Evolutionary conservation across 768 basidiomycete genomes (phyloP).

Genomic region (Lactifluus hygrophoroides): DNA sequence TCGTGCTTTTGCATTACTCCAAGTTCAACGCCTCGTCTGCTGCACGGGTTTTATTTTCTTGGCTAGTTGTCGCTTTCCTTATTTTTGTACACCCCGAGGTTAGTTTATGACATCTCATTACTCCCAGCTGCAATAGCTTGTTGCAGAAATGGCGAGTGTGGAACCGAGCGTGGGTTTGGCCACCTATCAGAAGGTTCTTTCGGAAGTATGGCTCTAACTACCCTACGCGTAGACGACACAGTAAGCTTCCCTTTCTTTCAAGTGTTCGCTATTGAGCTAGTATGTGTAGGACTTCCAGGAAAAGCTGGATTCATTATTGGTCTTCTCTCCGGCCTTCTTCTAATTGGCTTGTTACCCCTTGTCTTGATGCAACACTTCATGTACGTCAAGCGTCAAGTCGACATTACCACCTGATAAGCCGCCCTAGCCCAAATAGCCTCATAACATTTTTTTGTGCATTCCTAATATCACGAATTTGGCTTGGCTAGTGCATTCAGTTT

Average conservation of each 20-base stretch:
- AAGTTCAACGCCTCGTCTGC: neutral
- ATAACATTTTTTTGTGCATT: neutral
- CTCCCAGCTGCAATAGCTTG: neutral
- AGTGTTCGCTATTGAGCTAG: neutral
- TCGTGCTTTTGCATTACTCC: neutral
- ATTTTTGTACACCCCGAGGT: neutral
- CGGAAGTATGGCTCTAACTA: neutral
- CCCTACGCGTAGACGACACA: neutral
- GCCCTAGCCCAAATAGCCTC: neutral
- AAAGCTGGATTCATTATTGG: neutral
- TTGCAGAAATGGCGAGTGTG: neutral
- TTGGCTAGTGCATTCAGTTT: neutral
- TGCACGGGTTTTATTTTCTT: neutral
- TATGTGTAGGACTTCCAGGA: neutral
- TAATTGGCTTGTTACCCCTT: neutral
- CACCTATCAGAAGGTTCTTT: neutral
- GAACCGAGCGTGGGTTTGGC: neutral
- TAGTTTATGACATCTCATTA: neutral
- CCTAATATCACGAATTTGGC: no score
- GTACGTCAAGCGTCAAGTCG: neutral
- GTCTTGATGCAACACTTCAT: neutral
- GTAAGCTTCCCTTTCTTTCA: neutral
- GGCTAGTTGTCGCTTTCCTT: neutral
- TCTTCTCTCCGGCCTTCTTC: neutral
- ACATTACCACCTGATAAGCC: neutral